A percentile compares a stretch with the other conserved stretches of the same genome.
phyloP scores from a whole-genome alignment of 1,139 yeast species.

The Taphrina communis region DNA sequence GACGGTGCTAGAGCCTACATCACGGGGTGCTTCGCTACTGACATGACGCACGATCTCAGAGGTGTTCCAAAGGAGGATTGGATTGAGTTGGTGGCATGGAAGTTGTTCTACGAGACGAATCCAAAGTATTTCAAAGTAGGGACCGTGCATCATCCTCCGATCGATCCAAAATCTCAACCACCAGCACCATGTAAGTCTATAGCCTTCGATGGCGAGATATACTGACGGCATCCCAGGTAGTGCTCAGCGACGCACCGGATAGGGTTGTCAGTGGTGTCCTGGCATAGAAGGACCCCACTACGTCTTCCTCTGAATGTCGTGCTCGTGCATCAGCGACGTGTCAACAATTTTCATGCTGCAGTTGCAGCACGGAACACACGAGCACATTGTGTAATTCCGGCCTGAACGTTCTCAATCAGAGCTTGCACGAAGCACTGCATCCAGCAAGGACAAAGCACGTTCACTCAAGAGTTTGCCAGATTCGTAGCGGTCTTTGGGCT shows the following conservation, averaged over 20 bases:
- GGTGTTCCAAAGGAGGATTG: constrained; percentile 57
- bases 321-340: no score
- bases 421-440: no score
- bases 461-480: no score
- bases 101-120: constrained; percentile 54
- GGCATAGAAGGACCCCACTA: no score
- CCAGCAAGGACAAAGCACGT: no score
- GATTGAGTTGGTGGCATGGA: constrained; percentile 58
- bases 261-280: neutral
- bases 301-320: no score
- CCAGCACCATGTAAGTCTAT: constrained; percentile 36
- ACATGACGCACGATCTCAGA: constrained; percentile 69
- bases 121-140: constrained; percentile 37
- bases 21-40: constrained; percentile 72
- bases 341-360: no score
- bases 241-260: constrained; percentile 24
- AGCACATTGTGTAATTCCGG: no score
- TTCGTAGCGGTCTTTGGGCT: no score
- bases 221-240: constrained; percentile 3
- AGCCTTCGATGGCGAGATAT: neutral
- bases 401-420: no score
- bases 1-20: constrained; percentile 78
- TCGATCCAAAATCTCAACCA: constrained; percentile 30
- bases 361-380: no score
- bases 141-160: constrained; percentile 35